A percentile compares a stretch with the other conserved stretches of the same genome.
Conservation (phyloP, 1,139 yeast genomes). For the Blastobotrys capitulatus region DNA sequence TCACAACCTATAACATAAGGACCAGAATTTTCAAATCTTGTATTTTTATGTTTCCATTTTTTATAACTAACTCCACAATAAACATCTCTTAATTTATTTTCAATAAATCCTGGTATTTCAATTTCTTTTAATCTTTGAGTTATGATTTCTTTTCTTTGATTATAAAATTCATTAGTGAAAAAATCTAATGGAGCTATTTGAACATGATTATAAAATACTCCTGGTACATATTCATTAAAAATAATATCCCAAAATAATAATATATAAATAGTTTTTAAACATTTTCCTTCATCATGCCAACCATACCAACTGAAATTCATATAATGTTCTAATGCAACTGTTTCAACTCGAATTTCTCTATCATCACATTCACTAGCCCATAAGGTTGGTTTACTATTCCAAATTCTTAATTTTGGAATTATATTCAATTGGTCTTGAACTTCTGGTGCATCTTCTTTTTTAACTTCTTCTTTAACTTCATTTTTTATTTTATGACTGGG, state of each 20-base stretch:
- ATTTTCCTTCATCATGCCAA: constrained; percentile 34
- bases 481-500: constrained; percentile 8
- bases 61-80: constrained; percentile 9
- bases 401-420: not conserved
- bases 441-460: not conserved
- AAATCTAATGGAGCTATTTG: constrained; percentile 34
- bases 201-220: constrained; percentile 31
- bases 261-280: constrained; percentile 30
- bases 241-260: constrained; percentile 32
- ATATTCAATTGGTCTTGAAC: not conserved
- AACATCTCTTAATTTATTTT: constrained; percentile 7
- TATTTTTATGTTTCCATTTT: constrained; percentile 5
- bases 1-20: constrained; percentile 12
- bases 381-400: constrained; percentile 9
- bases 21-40: constrained; percentile 8
- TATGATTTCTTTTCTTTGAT: constrained; percentile 19
- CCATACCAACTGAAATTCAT: constrained; percentile 29
- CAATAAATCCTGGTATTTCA: constrained; percentile 4
- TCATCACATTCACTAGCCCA: constrained; percentile 13
- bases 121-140: constrained; percentile 18
- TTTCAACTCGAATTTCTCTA: constrained; percentile 30
- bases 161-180: constrained; percentile 21
- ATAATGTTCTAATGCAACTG: constrained; percentile 31
- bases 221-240: constrained; percentile 21
- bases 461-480: constrained; percentile 7